Evolutionary conservation across 805 yeast species (phyloP), one percentile per base, ranked within the genome.

Genomic region (Maudiozyma bulderi): DNA sequence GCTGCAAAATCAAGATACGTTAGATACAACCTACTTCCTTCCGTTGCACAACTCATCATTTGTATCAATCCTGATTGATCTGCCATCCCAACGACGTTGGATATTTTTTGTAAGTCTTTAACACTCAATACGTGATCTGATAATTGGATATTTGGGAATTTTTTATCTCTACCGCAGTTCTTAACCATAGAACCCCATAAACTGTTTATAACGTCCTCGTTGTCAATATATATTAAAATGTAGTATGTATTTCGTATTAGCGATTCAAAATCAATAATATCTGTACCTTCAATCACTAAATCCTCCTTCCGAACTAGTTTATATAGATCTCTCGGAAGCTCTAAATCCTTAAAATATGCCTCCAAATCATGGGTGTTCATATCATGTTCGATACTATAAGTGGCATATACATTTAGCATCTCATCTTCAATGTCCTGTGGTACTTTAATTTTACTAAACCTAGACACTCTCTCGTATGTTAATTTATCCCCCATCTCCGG

Each of bases 261-360:
- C 49, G 68, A 70, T 43, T 75, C 79, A 52, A 76, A 74, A 55
- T 76, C 81, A 10, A 77, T 68, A 3, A 77, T 59, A 35, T 69
- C 56, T 0, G 77, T 71, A 0, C 71, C 75, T 14, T 68, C 73
- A 9, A 75, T 53, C 1, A 64, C 53, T 28, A 74, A 52, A 9
- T 69, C 65, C 0, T 57, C 56, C 0, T 48, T 44, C 3, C 61
- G 53, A 10, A 72, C 54, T 40, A 65, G 64, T 47, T 52, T 52
- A 10, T 47, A 59, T 44, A 62, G 67, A n/a, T 56, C 59, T 40
- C 31, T 50, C 30, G 65, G 73, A 51, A 63, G 63, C 48, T 56
- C 57, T 52, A 72, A 33, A 47, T 64, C 64, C 28, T 52, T 50
- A 58, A 60, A 64, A 58, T 47, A 72, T 0, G 34, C 26, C 1